Base-by-base conservation (phyloP, 2,329 filamentous ascomycete species). In the Annulohypoxylon truncatum region DNA sequence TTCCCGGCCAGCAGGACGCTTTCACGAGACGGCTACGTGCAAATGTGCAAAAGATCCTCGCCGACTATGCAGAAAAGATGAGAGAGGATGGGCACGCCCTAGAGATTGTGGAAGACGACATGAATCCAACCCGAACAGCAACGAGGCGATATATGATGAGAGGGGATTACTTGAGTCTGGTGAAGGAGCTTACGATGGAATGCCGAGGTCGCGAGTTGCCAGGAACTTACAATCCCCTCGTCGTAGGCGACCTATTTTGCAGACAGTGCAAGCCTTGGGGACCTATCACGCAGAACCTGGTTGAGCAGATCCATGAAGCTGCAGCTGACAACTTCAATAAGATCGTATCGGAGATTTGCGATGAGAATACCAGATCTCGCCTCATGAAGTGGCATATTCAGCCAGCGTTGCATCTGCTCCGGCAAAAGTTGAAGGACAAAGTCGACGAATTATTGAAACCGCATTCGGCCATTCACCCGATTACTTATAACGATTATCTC, bases 191-290 rank as follows among this genome's bases (percentile, higher is more conserved):
- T 9, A 72, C 73, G 73, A 64, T 72, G 31, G 63, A 72, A 51
- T 73, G 73, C 44, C 64, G 73, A n/a, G 72, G 67, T 0, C 71
- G 70, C 10, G 73, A 75, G 51, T 71, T 75, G 8, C 72, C 73
- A 0, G 73, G 73, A 10, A 73, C 73, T n/a, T 74, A 60, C 38
- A 74, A 74, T 15, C 73, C 73, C 6, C 48, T 74, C 0, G 73
- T 75, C 12, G 71, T 75, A 2, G 68, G 66, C 3, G 72, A 75
- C 20, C 13, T 75, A 20, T 75, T 75, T 44, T 67, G 67, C 33
- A 67, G 68, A 13, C 73, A 75, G 51, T 73, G 72, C 59, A 73
- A 74, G 12, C 73, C 73, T 13, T 74, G 73, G 73, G 66, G 72
- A 24, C 20, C 31, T 1, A 74, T 75, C 52, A 70, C 73, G 5